These are phyloP conservation scores for Pythium volutum DNA, from an alignment of 352 stramenopile genomes.

Conservation along the genomic window DNA sequence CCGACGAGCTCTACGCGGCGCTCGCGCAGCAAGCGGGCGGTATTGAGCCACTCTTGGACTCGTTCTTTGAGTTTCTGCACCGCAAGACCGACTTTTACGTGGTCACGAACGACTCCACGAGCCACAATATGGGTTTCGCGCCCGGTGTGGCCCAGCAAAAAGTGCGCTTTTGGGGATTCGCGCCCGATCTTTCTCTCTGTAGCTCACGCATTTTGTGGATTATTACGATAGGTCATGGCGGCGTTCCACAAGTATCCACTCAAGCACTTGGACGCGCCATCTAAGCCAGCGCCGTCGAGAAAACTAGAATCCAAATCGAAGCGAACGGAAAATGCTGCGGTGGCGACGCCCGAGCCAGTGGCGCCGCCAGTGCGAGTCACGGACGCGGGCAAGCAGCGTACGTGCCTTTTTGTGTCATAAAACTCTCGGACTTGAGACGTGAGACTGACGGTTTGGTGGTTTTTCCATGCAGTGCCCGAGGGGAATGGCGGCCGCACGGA, in stretches of 20 bases:
- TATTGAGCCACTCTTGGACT: constrained; percentile 96
- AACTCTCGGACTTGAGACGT: background rate
- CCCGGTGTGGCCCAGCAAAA: constrained; percentile 61
- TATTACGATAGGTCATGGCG: constrained; percentile 38
- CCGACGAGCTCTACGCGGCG: constrained; percentile 88
- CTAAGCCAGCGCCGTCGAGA: background rate
- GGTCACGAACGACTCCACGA: constrained; percentile 46
- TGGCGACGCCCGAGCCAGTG: background rate
- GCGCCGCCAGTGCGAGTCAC: constrained; percentile 34
- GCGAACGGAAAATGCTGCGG: background rate
- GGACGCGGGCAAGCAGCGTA: constrained; percentile 69
- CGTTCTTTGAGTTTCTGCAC: constrained; percentile 96
- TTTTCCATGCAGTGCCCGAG: constrained; percentile 58
- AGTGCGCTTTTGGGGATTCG: constrained; percentile 7
- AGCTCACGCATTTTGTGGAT: background rate
- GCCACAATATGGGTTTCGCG: constrained; percentile 58
- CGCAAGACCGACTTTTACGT: constrained; percentile 98
- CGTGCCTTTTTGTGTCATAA: background rate
- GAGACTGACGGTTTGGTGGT: background rate
- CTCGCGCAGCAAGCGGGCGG: constrained; percentile 93
- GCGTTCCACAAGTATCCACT: constrained; percentile 70
- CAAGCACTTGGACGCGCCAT: constrained; percentile 41
- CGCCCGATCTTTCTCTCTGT: too few species aligned
- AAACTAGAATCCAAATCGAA: background rate
- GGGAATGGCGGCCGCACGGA: constrained; percentile 87